These are phyloP conservation scores for Colletotrichum eleusines DNA, from an alignment of 2,329 filamentous ascomycete species.

Conservation along the genomic window DNA sequence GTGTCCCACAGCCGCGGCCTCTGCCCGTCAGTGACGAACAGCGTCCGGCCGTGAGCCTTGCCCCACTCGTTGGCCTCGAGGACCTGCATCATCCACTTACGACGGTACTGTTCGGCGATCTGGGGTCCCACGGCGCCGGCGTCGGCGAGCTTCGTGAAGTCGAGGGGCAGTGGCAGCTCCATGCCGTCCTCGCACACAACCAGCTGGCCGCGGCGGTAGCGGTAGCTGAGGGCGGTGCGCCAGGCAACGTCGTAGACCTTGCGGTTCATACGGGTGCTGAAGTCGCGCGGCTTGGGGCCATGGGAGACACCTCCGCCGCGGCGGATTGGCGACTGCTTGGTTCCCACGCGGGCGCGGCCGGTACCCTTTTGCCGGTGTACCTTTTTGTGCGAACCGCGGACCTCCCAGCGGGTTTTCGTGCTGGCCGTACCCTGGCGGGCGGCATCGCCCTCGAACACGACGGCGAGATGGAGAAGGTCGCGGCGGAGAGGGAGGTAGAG, in stretches of 20 bases:
- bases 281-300: conserved; percentile 93
- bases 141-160: conserved; percentile 58
- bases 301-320: conserved; percentile 88
- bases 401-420: conserved; percentile 84
- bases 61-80: conserved; percentile 80
- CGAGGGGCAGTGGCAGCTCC: conserved; percentile 71
- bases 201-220: conserved; percentile 88
- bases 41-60: conserved; percentile 73
- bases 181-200: conserved; percentile 84
- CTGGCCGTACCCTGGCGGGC: conserved; percentile 88
- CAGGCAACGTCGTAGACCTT: conserved; percentile 97
- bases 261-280: conserved; percentile 82
- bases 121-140: conserved; percentile 58
- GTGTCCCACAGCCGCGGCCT: conserved; percentile 75
- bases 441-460: conserved; percentile 92
- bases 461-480: conserved; percentile 92
- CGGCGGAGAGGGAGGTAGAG: conserved; percentile 88
- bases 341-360: conserved; percentile 82
- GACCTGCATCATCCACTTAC: conserved; percentile 74
- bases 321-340: conserved; percentile 84
- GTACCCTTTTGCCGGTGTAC: conserved; percentile 88
- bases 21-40: conserved; percentile 76
- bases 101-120: conserved; percentile 67
- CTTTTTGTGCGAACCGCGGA: conserved; percentile 87
- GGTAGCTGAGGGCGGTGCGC: conserved; percentile 92